Base-by-base conservation (phyloP, 202 grass and related monocot species). In the Thinopyrum obtusiflorum region DNA sequence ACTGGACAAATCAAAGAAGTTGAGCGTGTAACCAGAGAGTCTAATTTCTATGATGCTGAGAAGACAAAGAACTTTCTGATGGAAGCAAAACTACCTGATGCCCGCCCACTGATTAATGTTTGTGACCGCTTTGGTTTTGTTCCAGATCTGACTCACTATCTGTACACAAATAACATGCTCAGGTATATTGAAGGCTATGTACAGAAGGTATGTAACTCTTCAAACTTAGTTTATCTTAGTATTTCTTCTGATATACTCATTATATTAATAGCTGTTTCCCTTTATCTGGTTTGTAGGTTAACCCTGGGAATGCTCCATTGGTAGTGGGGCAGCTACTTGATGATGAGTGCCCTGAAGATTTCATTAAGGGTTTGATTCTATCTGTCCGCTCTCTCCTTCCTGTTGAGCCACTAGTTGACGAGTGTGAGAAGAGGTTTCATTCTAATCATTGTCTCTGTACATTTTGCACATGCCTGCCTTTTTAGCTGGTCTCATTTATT, bases 51-150 rank as follows among this genome's bases (percentile, higher is more conserved):
- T 81, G 95, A 98, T 47, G 89, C 93, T 33, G 95, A 98, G 91
- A 98, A 98, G 89, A 98, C 95, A 57, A 98, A 98, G 84, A 98
- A 98, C 85, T 98, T 95, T 84, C 79, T 98, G 81, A 98, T 98
- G 95, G 95, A 98, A 89, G 95, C 95, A 80, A 98, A 98, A 55
- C 88, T 98, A 78, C 93, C 95, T 72, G 95, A 98, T 93, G 95
- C 95, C 24, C 91, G 95, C 0, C 95, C 95, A 29, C 69, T 95
- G 82, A 98, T 98, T 88, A 97, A 97, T 91, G 90, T 97, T 74
- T 97, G 95, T 36, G 95, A 94, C 37, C 95, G 95, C 51, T 98
- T 98, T 90, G 95, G 95, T 61, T 98, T 95, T 93, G 95, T 98
- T 86, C 95, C 95, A 26, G 93, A 98, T 83, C 84, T 98, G 49